Evolutionary conservation across 768 basidiomycete genomes (phyloP).

Genomic region (Lepiota brunneoincarnata): DNA sequence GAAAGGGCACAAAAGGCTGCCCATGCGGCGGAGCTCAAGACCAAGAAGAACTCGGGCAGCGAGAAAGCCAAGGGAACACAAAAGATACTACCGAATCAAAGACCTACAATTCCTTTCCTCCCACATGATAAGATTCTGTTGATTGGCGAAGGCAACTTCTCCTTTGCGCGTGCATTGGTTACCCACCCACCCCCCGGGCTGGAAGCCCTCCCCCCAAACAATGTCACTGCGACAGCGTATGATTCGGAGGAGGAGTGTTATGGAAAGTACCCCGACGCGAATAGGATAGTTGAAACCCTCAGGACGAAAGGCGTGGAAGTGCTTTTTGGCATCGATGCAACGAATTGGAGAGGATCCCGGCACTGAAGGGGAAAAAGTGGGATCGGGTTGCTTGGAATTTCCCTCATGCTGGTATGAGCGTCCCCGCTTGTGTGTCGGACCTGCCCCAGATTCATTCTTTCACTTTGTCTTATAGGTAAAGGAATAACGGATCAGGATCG

Average conservation of each 20-base stretch:
- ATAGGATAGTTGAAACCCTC: conserved; percentile 53
- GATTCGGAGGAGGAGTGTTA: conserved; percentile 77
- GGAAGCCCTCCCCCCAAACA: conserved; percentile 53
- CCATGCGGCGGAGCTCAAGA: conserved; percentile 48
- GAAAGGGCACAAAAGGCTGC: conserved; percentile 51
- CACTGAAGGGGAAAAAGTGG: conserved; percentile 62
- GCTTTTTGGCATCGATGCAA: conserved; percentile 85
- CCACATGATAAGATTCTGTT: conserved; percentile 68
- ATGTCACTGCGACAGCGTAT: conserved; percentile 82
- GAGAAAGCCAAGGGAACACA: conserved; percentile 12
- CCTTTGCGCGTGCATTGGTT: conserved; percentile 78
- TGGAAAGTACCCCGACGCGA: conserved; percentile 78
- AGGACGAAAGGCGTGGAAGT: conserved; percentile 62
- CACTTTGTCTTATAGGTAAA: conserved; percentile 49
- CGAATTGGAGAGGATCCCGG: conserved; percentile 58
- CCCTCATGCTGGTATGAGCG: conserved; percentile 88
- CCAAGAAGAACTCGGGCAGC: conserved; percentile 27
- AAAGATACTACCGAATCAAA: conserved; percentile 13
- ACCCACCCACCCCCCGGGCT: conserved; percentile 34
- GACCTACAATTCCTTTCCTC: conserved; percentile 62
- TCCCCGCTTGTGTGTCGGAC: neutral
- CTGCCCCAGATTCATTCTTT: neutral
- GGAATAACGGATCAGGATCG: conserved; percentile 93
- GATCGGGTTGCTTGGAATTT: conserved; percentile 93
- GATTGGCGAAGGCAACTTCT: conserved; percentile 95